Conservation (phyloP, 2,329 filamentous ascomycete genomes). For the Neospermospora avenae region DNA sequence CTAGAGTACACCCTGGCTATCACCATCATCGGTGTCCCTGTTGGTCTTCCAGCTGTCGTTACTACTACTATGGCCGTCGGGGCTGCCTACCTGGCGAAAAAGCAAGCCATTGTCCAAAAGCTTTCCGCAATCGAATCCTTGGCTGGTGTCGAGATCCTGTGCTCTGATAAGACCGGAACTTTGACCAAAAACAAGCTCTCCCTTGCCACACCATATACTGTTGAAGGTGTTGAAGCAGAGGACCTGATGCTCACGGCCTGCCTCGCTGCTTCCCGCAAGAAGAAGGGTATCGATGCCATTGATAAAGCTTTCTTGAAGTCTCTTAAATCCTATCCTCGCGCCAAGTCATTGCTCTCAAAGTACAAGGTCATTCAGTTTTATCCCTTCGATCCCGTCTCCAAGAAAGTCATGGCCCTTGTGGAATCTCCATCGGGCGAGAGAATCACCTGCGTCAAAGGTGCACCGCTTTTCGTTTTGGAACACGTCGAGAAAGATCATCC, state of each 20-base stretch:
- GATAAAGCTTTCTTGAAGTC: conserved; percentile 93
- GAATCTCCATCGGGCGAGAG: conserved; percentile 79
- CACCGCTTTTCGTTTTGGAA: conserved; percentile 81
- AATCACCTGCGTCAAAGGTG: conserved; percentile 88
- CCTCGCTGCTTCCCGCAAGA: conserved; percentile 85
- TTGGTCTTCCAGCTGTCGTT: conserved; percentile 89
- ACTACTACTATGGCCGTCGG: conserved; percentile 95
- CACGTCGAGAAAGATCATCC: conserved; percentile 83
- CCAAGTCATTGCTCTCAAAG: conserved; percentile 75
- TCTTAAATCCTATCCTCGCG: conserved; percentile 75
- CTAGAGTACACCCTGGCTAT: conserved; percentile 84
- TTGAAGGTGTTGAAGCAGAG: conserved; percentile 76
- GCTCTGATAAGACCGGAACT: conserved; percentile 92
- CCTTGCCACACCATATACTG: conserved; percentile 78
- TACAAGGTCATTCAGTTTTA: conserved; percentile 83
- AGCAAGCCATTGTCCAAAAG: conserved; percentile 91
- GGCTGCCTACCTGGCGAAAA: conserved; percentile 86
- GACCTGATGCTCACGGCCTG: conserved; percentile 92
- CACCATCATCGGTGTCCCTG: conserved; percentile 87
- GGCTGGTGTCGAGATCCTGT: conserved; percentile 89
- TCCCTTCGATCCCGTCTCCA: conserved; percentile 89
- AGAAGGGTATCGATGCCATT: conserved; percentile 92
- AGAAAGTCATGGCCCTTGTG: conserved; percentile 84
- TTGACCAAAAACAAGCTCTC: conserved; percentile 94
- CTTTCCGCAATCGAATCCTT: conserved; percentile 88